A percentile compares a stretch with the other conserved stretches of the same genome.
Evolutionary conservation across 805 yeast species (phyloP).

Genomic region (Naumovozyma baii): DNA sequence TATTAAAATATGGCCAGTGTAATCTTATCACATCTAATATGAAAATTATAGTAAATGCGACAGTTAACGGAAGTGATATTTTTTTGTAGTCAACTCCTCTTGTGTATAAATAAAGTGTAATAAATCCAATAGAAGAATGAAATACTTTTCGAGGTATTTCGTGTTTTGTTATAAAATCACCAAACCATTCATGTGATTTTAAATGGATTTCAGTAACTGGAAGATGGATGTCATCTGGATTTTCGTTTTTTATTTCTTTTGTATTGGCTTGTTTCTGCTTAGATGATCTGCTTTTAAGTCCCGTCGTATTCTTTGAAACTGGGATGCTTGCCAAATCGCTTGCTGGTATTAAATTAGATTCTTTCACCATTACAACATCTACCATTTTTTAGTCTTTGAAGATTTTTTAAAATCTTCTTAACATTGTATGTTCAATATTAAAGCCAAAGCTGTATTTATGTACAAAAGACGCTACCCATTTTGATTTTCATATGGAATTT

Average conservation of each 20-base stretch:
- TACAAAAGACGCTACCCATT: neutral
- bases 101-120: conserved; percentile 66
- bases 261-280: neutral
- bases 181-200: conserved; percentile 37
- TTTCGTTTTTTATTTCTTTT: neutral
- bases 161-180: conserved; percentile 57
- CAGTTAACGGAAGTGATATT: conserved; percentile 50
- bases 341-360: neutral
- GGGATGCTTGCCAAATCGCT: neutral
- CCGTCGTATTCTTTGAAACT: neutral
- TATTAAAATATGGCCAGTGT: conserved; percentile 50
- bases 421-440: too few species aligned
- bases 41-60: conserved; percentile 48
- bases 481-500: neutral
- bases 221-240: conserved; percentile 20
- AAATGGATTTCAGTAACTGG: conserved; percentile 28
- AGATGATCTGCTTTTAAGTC: neutral
- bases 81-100: conserved; percentile 45
- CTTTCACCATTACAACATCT: neutral
- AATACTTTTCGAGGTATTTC: conserved; percentile 83
- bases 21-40: conserved; percentile 62
- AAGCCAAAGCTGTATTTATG: too few species aligned
- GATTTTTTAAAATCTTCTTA: neutral
- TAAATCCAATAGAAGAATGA: conserved; percentile 81
- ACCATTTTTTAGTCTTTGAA: neutral